Percentiles rank a stretch among this genome's conserved stretches.
These are phyloP conservation scores for Emericellopsis cladophorae DNA, from an alignment of 2,329 filamentous ascomycete genomes.

Conservation along the genomic window DNA sequence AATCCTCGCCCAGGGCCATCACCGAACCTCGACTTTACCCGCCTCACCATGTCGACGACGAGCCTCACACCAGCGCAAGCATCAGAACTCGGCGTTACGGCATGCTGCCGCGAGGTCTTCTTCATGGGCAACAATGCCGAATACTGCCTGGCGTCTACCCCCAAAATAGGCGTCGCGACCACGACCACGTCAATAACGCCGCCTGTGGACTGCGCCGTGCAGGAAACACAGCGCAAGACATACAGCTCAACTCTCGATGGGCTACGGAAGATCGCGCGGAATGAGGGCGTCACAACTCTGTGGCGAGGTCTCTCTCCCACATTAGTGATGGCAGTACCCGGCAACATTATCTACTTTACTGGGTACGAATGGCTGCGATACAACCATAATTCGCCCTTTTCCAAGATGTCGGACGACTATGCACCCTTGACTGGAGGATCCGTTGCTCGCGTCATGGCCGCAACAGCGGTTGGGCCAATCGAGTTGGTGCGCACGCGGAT, in stretches of 20 bases:
- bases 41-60: conserved; percentile 40
- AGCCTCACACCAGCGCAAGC: conserved; percentile 59
- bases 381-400: conserved; percentile 60
- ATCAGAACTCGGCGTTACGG: conserved; percentile 75
- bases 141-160: conserved; percentile 63
- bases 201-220: conserved; percentile 65
- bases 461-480: conserved; percentile 74
- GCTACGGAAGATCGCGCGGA: conserved; percentile 82
- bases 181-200: conserved; percentile 25
- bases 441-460: conserved; percentile 66
- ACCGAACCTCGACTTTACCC: conserved; percentile 32
- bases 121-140: conserved; percentile 81
- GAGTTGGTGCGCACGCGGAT: conserved; percentile 91
- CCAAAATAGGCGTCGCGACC: conserved; percentile 30
- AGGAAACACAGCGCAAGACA: conserved; percentile 70
- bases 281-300: conserved; percentile 75
- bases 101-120: conserved; percentile 94
- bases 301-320: conserved; percentile 95
- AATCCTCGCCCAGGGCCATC: conserved; percentile 21
- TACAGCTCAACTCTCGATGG: conserved; percentile 90
- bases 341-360: conserved; percentile 97
- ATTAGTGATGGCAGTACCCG: conserved; percentile 83
- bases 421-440: conserved; percentile 73
- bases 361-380: conserved; percentile 91
- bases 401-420: conserved; percentile 51